Conservation (phyloP, 306 rosid genomes). For the Cucumis sativus region Cucumber_9930_V3 NC_026658.2:608001-608500, state of each 20-base stretch:
- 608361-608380: slow-evolving; percentile 4
- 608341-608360: slow-evolving; percentile 3
- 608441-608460: not conserved
- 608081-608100: not conserved
- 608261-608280: not conserved
- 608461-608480: not conserved
- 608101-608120: not conserved
- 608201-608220: not conserved
- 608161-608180: not conserved
- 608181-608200: not conserved
- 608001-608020: not conserved
- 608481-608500: not conserved
- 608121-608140: not conserved
- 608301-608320: not conserved
- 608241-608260: slow-evolving; percentile 9
- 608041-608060: not conserved
- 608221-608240: slow-evolving; percentile 5
- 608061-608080: not conserved
- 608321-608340: not conserved
- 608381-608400: slow-evolving; percentile 4
- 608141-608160: slow-evolving; percentile 1
- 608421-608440: not conserved
- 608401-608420: not conserved
- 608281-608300: not conserved
- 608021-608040: not conserved